Evolutionary conservation across 2,329 filamentous ascomycete species (phyloP).

Genomic region (Diaporthe sp.): DNA sequence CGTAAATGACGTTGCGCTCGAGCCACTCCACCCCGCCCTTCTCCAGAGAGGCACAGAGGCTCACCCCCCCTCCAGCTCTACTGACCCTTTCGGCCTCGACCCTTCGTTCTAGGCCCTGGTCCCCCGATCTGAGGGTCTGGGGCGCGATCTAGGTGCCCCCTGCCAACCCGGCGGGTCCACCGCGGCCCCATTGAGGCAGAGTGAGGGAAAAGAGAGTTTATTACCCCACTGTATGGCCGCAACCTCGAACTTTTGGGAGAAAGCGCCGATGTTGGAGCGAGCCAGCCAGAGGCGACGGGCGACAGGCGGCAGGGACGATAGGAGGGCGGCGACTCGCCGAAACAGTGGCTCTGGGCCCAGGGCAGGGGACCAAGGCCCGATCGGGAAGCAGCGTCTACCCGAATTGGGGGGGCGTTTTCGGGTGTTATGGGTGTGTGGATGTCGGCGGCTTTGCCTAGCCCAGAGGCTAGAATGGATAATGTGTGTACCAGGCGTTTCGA

Average conservation of each 20-base stretch:
- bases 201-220: neutral
- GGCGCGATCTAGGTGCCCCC: constrained; percentile 13
- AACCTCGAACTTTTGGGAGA: neutral
- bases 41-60: neutral
- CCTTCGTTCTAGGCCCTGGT: constrained; percentile 22
- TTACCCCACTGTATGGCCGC: constrained; percentile 11
- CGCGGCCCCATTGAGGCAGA: constrained; percentile 11
- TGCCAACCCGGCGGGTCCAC: neutral
- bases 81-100: neutral
- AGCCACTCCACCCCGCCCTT: constrained; percentile 13
- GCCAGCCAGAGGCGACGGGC: neutral
- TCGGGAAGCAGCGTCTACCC: constrained; percentile 3
- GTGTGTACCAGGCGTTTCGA: constrained; percentile 27
- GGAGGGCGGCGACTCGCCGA: neutral
- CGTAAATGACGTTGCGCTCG: constrained; percentile 17
- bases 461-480: neutral
- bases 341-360: constrained; percentile 7
- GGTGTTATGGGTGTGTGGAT: neutral
- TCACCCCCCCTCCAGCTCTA: neutral
- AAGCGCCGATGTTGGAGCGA: constrained; percentile 35
- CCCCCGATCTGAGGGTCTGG: constrained; percentile 11
- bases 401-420: neutral
- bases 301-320: neutral
- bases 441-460: constrained; percentile 21
- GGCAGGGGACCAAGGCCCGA: neutral